Evolutionary conservation across 2,329 filamentous ascomycete genomes (phyloP), one percentile per base, ranked within the genome.

Genomic region (Trichoderma hamatum): DNA sequence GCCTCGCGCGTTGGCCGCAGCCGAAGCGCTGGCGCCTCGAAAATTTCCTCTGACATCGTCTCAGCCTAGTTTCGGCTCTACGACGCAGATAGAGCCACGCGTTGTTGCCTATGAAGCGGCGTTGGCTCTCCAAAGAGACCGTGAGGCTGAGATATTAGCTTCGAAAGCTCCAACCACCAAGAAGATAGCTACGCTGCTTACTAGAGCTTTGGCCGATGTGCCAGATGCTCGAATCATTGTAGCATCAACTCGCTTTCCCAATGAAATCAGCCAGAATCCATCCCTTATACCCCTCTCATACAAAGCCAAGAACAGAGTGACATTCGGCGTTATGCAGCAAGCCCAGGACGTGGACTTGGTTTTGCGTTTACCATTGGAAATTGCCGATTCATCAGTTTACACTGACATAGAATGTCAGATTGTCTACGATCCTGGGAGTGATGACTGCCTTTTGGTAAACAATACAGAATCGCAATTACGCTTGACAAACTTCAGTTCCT

Each of bases 311-410:
- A 19, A 5, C 1, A 59, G 64, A 7, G 28, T 32, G 9, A 67
- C 58, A 1, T 24, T 36, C 16, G 64, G 39, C 6, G 32, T 62
- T 16, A 3, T 55, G 2, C 66, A 68, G 46, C 21, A 24, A 5
- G n/a, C 30, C 14, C 56, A 62, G n/a, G 46, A 68, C 16, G 58
- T 62, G 43, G 66, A 68, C 3, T 68, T 62, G 16, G 4, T 24
- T 26, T 6, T 68, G 4, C 36, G 14, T 2, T 19, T 61, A 16
- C 46, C 56, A 19, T 16, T 68, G 2, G 3, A 62, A 2, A n/a
- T 10, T 28, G 14, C 2, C 3, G 9, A 13, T 16, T 26, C 54
- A 24, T 5, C 24, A 19, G 11, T 43, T 19, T 16, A 49, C 54
- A 34, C 26, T 54, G 9, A 2, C 30, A 10, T 68, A 34, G 2